Base-by-base conservation (phyloP, 2,329 filamentous ascomycete genomes). In the Ophiosphaerella narmari region DNA sequence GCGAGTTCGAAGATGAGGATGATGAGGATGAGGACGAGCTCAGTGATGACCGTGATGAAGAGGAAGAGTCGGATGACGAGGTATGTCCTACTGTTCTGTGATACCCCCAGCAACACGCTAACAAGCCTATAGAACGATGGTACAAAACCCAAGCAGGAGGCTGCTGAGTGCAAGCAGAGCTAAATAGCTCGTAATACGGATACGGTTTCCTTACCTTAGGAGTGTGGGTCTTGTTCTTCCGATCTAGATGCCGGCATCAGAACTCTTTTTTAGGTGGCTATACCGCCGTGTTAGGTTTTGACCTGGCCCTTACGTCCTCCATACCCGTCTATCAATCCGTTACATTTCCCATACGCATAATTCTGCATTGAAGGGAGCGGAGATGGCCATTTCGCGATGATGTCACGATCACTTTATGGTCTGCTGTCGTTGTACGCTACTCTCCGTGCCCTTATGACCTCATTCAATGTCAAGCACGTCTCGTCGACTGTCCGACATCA, bases 1-100 rank as follows among this genome's bases (percentile, higher is more conserved):
- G 87, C 56, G 90, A 90, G 58, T 91, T 89, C 61, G 89, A 93
- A 52, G 92, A 96, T 44, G 92, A 97, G 24, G 91, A 95, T 14
- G 93, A 97, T 44, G 92, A 97, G 50, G 92, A 96, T 45, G 89
- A 92, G 59, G 90, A 96, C 54, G 90, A 96, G 59, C 80, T 89
- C 51, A 90, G 88, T 67, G 88, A 92, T 54, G 89, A 94, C 66
- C 83, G 82, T 47, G 85, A 94, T 46, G 90, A 95, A 50, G 91
- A 96, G 48, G 73, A 75, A 38, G 73, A 75, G 54, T 73, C 72
- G 44, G 73, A 75, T 50, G 73, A 75, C 34, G 73, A 75, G 60
- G 74, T 75, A 65, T 47, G 65, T 43, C 43, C 4, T 14, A 9
- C 7, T 12, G 24, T 5, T 2, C 12, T 9, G 11, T n/a, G 11